phyloP scores from a whole-genome alignment of 2,329 filamentous ascomycete genomes.

The Pseudocercospora eumusae region DNA sequence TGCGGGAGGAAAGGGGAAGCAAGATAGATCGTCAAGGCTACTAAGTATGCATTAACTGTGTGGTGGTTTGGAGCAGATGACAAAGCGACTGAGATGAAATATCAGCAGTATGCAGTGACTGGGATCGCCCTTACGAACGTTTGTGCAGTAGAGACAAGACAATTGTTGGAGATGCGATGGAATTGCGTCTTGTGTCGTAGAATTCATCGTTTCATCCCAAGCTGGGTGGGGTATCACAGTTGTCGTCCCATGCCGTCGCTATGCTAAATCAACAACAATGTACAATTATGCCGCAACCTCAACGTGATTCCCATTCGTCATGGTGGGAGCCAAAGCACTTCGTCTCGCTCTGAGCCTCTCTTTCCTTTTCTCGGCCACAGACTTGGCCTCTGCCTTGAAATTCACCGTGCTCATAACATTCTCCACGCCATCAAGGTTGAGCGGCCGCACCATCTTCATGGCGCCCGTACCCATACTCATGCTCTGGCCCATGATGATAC shows the following conservation, averaged over 20 bases:
- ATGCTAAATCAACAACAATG: neutral
- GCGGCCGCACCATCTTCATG: constrained; percentile 79
- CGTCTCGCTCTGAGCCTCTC: constrained; percentile 27
- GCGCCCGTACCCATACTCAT: constrained; percentile 89
- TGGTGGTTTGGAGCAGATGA: neutral
- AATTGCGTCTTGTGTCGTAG: neutral
- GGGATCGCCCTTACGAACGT: neutral
- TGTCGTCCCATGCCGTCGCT: neutral
- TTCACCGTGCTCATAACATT: constrained; percentile 44
- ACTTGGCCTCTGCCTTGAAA: constrained; percentile 27
- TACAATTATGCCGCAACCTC: constrained; percentile 19
- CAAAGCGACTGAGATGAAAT: neutral
- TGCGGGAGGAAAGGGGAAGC: neutral
- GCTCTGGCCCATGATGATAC: constrained; percentile 97
- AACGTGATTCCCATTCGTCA: constrained; percentile 28
- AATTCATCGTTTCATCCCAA: neutral
- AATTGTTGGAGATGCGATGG: neutral
- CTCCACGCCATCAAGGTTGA: constrained; percentile 62
- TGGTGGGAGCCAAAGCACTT: constrained; percentile 11
- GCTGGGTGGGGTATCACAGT: neutral
- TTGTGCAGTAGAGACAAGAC: neutral
- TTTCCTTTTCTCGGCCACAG: constrained; percentile 20
- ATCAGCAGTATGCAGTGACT: neutral
- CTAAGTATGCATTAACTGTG: too few species aligned
- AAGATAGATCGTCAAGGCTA: neutral